Conservation (phyloP, 257 asterid species). For the Perilla frutescens region DNA sequence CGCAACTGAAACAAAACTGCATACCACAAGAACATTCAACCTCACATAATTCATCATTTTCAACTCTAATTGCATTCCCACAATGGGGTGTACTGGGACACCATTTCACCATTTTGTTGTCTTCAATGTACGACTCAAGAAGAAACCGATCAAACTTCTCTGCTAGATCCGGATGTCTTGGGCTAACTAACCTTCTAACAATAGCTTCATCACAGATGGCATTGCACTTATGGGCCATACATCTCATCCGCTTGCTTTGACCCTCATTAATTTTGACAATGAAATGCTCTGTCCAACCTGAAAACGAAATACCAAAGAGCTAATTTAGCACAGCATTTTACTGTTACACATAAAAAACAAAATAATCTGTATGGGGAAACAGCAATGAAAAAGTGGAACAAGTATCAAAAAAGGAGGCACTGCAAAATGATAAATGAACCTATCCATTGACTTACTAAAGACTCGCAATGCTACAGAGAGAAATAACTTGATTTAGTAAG, state of each 20-base stretch:
- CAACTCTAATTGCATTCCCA: constrained; percentile 89
- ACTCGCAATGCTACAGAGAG: constrained; percentile 6
- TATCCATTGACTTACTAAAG: background rate
- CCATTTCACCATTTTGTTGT: constrained; percentile 94
- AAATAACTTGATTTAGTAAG: constrained; percentile 17
- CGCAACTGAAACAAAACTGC: constrained; percentile 88
- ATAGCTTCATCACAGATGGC: constrained; percentile 83
- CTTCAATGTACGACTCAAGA: constrained; percentile 89
- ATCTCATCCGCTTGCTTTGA: constrained; percentile 86
- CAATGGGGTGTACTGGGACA: constrained; percentile 93
- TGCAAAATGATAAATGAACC: constrained; percentile 24
- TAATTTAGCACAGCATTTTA: background rate
- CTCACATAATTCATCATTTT: constrained; percentile 77
- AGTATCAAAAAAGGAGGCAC: constrained; percentile 9
- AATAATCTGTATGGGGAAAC: background rate
- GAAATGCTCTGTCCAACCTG: constrained; percentile 97
- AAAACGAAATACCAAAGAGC: constrained; percentile 5
- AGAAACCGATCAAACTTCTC: constrained; percentile 84
- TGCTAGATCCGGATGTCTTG: constrained; percentile 69
- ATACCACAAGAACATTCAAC: constrained; percentile 91
- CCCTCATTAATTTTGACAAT: constrained; percentile 88
- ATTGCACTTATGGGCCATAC: constrained; percentile 92
- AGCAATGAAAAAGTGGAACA: background rate
- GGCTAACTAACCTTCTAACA: constrained; percentile 63
- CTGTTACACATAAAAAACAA: background rate